Conservation (phyloP, 768 basidiomycete species). For the Leucocoprinus leucothites region DNA sequence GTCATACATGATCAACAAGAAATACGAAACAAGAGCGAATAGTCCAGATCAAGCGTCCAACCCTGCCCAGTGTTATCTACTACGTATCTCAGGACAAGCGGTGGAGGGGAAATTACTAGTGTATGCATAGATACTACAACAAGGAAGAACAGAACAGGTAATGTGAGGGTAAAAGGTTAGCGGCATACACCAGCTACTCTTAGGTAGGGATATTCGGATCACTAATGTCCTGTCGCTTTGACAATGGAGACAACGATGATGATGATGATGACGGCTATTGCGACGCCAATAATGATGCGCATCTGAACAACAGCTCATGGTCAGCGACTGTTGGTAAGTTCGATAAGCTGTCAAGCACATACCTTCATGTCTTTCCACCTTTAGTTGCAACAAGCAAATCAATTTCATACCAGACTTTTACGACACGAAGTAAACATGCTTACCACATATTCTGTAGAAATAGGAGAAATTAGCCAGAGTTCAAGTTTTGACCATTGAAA, state of each 20-base stretch:
- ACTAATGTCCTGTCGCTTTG: conserved; percentile 67
- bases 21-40: background rate
- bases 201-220: background rate
- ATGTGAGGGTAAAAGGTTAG: conserved; percentile 9
- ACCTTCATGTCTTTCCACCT: conserved; percentile 99
- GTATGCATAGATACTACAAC: conserved; percentile 29
- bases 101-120: conserved; percentile 20
- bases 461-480: conserved; percentile 9
- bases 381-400: conserved; percentile 8
- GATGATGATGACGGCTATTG: conserved; percentile 85
- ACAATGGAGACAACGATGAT: conserved; percentile 96
- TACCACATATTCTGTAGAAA: conserved; percentile 83
- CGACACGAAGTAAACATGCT: conserved; percentile 26
- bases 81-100: conserved; percentile 9
- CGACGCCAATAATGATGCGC: conserved; percentile 94
- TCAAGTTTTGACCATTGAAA: background rate
- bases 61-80: conserved; percentile 2
- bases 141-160: conserved; percentile 14
- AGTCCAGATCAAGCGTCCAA: conserved; percentile 4
- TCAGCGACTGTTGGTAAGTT: conserved; percentile 10
- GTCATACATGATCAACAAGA: background rate
- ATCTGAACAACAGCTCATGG: conserved; percentile 48
- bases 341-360: conserved; percentile 19
- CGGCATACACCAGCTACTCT: conserved; percentile 7
- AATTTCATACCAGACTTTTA: conserved; percentile 8